A percentile compares a stretch with the other conserved stretches of the same genome.
These are phyloP conservation scores for Heliamphora exappendiculata DNA, from an alignment of 148 eudicot genomes.

Conservation along the genomic window DNA sequence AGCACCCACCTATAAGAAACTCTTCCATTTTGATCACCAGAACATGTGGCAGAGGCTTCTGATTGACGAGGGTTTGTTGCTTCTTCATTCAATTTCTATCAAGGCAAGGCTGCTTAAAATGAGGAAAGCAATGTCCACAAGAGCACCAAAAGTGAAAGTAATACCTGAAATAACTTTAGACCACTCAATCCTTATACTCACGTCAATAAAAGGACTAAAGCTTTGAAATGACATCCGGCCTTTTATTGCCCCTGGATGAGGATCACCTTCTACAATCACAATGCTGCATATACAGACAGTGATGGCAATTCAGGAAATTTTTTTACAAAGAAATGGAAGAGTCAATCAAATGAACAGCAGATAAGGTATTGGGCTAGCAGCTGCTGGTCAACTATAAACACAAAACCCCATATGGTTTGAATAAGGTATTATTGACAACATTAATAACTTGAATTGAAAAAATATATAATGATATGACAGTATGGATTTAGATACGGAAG, in stretches of 20 bases:
- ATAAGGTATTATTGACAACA: neutral
- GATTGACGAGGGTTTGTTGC: slow-evolving; percentile 6
- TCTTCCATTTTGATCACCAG: slow-evolving; percentile 16
- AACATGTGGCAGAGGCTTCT: slow-evolving; percentile 13
- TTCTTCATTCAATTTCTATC: slow-evolving; percentile 19
- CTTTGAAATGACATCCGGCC: slow-evolving; percentile 91
- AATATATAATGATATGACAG: neutral
- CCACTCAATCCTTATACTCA: slow-evolving; percentile 42
- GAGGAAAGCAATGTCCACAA: slow-evolving; percentile 20
- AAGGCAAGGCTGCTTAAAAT: slow-evolving; percentile 29
- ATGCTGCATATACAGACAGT: slow-evolving; percentile 39
- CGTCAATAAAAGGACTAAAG: slow-evolving; percentile 88
- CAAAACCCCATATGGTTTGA: neutral
- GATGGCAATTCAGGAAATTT: neutral
- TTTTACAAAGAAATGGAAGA: neutral
- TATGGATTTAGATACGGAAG: neutral
- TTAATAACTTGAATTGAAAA: neutral
- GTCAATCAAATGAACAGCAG: neutral
- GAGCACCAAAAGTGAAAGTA: slow-evolving; percentile 1
- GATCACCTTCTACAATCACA: slow-evolving; percentile 92
- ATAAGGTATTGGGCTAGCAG: neutral
- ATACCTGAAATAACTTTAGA: slow-evolving; percentile 7
- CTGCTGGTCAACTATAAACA: neutral
- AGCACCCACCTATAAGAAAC: slow-evolving; percentile 14
- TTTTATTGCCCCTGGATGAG: slow-evolving; percentile 61